These are phyloP conservation scores for Clavulina sp. DNA, from an alignment of 768 basidiomycete genomes.

Conservation along the genomic window DNA sequence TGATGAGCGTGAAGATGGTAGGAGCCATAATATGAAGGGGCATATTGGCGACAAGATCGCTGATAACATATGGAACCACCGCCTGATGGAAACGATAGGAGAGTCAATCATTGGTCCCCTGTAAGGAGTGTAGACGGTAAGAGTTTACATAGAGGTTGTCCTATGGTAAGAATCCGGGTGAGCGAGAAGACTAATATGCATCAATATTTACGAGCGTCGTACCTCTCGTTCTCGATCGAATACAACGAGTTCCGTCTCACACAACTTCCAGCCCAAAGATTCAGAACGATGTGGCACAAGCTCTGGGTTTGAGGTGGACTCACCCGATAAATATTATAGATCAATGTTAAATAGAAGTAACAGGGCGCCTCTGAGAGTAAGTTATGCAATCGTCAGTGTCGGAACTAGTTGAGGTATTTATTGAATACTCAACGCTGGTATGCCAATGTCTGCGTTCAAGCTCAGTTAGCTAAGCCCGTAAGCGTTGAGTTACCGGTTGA, in stretches of 20 bases:
- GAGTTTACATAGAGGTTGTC: constrained; percentile 12
- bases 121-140: neutral
- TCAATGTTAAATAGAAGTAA: constrained; percentile 18
- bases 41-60: constrained; percentile 23
- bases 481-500: too few relatives aligned
- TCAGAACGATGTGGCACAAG: neutral
- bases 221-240: constrained; percentile 31
- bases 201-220: neutral
- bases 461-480: too few relatives aligned
- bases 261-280: constrained; percentile 7
- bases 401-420: too few relatives aligned
- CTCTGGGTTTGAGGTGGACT: neutral
- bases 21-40: constrained; percentile 22
- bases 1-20: constrained; percentile 10
- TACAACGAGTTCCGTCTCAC: constrained; percentile 22
- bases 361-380: constrained; percentile 11
- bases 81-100: constrained; percentile 4
- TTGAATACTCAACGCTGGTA: too few relatives aligned
- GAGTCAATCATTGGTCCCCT: neutral
- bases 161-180: constrained; percentile 11
- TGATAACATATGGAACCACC: constrained; percentile 23
- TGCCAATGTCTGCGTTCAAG: too few relatives aligned
- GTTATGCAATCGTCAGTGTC: too few relatives aligned
- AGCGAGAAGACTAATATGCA: neutral
- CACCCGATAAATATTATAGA: constrained; percentile 8